These are phyloP conservation scores for Fusarium camptoceras DNA, from an alignment of 2,329 filamentous ascomycete genomes.

Conservation along the genomic window DNA sequence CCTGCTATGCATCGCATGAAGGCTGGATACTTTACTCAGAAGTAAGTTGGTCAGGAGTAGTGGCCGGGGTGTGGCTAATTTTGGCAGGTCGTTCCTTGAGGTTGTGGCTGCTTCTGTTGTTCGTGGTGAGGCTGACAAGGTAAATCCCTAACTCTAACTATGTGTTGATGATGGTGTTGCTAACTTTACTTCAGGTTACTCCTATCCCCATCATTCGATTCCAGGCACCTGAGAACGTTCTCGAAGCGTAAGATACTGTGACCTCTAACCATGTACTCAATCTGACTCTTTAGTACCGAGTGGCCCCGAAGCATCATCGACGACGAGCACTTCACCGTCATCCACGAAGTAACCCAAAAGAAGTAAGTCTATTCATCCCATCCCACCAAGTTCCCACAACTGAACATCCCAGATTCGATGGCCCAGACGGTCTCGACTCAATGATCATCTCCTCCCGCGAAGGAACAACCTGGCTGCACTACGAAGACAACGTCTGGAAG, in stretches of 20 bases:
- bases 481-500: constrained; percentile 11
- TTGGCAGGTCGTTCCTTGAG: neutral
- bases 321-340: neutral
- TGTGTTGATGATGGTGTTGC: neutral
- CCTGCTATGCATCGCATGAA: constrained; percentile 5
- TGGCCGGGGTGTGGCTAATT: neutral
- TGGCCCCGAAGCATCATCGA: constrained; percentile 4
- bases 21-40: neutral
- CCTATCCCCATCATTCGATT: neutral
- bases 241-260: neutral
- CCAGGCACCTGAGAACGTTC: neutral
- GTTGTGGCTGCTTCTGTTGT: neutral
- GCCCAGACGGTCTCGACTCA: constrained; percentile 5
- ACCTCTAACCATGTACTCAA: accelerated
- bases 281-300: neutral
- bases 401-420: neutral
- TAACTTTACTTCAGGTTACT: neutral
- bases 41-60: neutral
- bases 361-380: neutral
- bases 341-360: constrained; percentile 2
- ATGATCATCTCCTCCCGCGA: constrained; percentile 12
- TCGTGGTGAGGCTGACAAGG: neutral
- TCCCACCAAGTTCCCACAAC: neutral
- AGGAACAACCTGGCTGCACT: constrained; percentile 11
- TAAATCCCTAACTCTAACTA: neutral